These are phyloP conservation scores for Dryadomyces quercivorus DNA, from an alignment of 2,329 filamentous ascomycete species.

Conservation along the genomic window DNA sequence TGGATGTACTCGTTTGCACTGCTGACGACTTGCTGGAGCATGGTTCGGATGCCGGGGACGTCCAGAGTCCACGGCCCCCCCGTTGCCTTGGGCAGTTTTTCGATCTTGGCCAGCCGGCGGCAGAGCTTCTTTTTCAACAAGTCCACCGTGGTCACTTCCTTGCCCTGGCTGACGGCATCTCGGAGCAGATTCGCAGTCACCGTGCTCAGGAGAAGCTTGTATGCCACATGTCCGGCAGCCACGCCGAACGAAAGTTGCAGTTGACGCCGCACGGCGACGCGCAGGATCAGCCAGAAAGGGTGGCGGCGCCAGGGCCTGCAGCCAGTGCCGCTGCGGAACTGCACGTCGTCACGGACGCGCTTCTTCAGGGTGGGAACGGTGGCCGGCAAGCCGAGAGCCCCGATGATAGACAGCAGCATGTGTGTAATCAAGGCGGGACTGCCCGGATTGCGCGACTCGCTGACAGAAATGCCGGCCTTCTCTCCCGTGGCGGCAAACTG, in stretches of 20 bases:
- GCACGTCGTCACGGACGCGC: conserved; percentile 50
- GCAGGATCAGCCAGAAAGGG: conserved; percentile 49
- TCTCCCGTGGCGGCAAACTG: conserved; percentile 30
- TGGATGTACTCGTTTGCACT: conserved; percentile 19
- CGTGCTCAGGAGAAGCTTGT: conserved; percentile 43
- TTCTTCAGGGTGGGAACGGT: conserved; percentile 35
- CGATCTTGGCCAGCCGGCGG: conserved; percentile 46
- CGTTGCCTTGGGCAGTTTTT: conserved; percentile 20
- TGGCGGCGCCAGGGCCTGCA: conserved; percentile 46
- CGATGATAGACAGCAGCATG: conserved; percentile 47
- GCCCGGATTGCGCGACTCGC: conserved; percentile 45
- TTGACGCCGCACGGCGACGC: conserved; percentile 42
- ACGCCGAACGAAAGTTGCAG: conserved; percentile 28
- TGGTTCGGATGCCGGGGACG: not conserved
- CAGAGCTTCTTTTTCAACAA: conserved; percentile 36
- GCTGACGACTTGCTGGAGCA: conserved; percentile 5
- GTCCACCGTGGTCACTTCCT: conserved; percentile 21
- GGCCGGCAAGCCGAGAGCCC: conserved; percentile 33
- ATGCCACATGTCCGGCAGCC: conserved; percentile 32
- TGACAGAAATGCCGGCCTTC: conserved; percentile 36
- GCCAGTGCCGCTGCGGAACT: conserved; percentile 22
- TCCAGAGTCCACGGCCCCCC: conserved; percentile 6
- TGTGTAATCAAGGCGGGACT: conserved; percentile 46
- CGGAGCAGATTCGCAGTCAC: conserved; percentile 34
- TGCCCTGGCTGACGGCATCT: conserved; percentile 17